Evolutionary conservation across 495 filamentous ascomycete species (phyloP), one percentile per base, ranked within the genome.

Genomic region (Hyaloscypha bicolor): DNA sequence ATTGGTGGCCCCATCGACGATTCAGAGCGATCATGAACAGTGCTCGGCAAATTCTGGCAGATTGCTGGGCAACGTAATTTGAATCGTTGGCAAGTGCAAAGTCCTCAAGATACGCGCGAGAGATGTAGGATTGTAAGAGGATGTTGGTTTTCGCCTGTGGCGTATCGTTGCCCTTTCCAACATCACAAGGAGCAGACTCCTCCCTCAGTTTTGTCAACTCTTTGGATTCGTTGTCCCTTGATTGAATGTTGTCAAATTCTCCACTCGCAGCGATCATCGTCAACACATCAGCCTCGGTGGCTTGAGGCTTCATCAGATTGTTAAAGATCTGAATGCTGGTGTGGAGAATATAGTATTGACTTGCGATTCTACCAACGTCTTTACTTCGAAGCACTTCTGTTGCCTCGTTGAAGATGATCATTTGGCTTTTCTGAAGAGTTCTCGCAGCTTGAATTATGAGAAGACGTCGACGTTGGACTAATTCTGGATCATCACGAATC

Each of bases 21-120:
- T 97, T 97, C 59, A 99, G 78, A 3, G 95, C 94, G 71, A 98
- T 96, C 92, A 97, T 96, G 78, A 99, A 99, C 8, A 99, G 78
- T 19, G 95, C 91, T 62, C 95, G 86, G 75, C 94, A 97, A 62
- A 99, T 98, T 75, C 95, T 88, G 3, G 93, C 92, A 12, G 96
- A 87, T 73, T 98, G 97, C 76, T 99, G 95, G 2, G 96, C 91
- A 32, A 99, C 92, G 76, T 99, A 99, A 63, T 91, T 92, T 3
- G 89, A 88, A 76, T 99, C 95, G 21, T 94, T 97, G 1, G 90
- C 85, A 32, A 99, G 77, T 8, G 94, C 92, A 78, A 97, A 99
- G 75, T 99, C 96, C 61, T 97, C 93, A 12, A 96, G 82, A 69
- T 88, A 88, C 0, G 86, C 92, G 63, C 88, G 83, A n/a, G 94